Evolutionary conservation across 345 rosid species (phyloP).

Genomic region (Linum tenue): DNA sequence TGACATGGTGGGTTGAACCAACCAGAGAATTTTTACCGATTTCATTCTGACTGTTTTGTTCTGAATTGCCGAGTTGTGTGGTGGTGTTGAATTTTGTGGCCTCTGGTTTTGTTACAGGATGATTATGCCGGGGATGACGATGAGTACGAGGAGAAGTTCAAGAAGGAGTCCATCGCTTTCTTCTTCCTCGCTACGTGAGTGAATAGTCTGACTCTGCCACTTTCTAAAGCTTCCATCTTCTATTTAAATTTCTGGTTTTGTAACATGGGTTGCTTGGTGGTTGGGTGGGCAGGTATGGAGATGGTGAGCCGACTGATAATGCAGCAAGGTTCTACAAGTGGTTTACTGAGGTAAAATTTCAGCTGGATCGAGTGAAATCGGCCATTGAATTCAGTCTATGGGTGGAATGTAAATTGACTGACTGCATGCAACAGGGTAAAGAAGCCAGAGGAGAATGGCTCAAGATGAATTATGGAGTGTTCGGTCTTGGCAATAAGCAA

Average conservation of each 20-base stretch:
- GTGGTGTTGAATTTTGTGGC: not conserved
- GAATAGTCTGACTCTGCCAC: no score
- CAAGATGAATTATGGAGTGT: slow-evolving; percentile 71
- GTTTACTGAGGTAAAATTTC: slow-evolving; percentile 69
- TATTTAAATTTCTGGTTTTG: not conserved
- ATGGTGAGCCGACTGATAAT: slow-evolving; percentile 99
- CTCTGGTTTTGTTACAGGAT: slow-evolving; percentile 36
- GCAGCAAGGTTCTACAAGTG: slow-evolving; percentile 99
- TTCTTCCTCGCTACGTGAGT: slow-evolving; percentile 96
- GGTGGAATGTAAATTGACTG: not conserved
- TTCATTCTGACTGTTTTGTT: not conserved
- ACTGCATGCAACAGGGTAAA: slow-evolving; percentile 35
- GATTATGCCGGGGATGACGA: slow-evolving; percentile 95
- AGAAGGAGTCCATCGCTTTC: slow-evolving; percentile 68
- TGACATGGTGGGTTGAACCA: slow-evolving; percentile 52
- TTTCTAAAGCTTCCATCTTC: no score
- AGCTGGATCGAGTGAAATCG: slow-evolving; percentile 1
- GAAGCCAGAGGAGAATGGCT: slow-evolving; percentile 64
- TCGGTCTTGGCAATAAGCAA: slow-evolving; percentile 94
- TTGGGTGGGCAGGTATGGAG: slow-evolving; percentile 66
- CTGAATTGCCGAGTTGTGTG: slow-evolving; percentile 3
- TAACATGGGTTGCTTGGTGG: slow-evolving; percentile 12
- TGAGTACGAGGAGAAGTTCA: slow-evolving; percentile 82
- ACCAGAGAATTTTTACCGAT: not conserved
- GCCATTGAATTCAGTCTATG: not conserved